Evolutionary conservation across 164 flowering plant genomes (phyloP), one percentile per base, ranked within the genome.

Genomic region (Aristolochia fimbriata): DNA sequence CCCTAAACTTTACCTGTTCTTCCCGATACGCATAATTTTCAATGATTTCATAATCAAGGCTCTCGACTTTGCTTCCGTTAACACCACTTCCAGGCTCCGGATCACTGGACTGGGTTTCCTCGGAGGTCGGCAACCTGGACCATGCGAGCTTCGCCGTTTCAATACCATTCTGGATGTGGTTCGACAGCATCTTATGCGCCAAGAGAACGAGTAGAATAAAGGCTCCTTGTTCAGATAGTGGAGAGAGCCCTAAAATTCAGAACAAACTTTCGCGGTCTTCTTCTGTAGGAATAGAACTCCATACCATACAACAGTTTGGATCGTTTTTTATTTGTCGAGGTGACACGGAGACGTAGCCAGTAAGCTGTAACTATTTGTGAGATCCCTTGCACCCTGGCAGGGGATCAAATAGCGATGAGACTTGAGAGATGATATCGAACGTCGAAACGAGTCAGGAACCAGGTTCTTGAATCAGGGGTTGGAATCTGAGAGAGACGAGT

Each of bases 41-140:
- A 19, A 93, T 79, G 61, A 93, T 89, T 73, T 93, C 98, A 54
- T 93, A 93, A 60, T 93, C 97, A 51, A 93, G 96, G 63, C 98
- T 93, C 70, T 92, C 98, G 9, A 74, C 84, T 24, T 65, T 59
- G 61, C 57, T 65, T 0, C 77, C 81, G 30, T 69, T 77, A 19
- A 61, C 70, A 50, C 63, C 71, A 63, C 72, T 75, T 25, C 67
- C 59, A 10, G 60, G 45, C 17, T 78, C 78, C n/a, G 59, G 72
- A 13, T 62, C 82, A 45, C 76, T 89, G 16, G 55, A 31, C 54
- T 78, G 84, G 19, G 52, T 80, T 15, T 78, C 93, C 51, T 87
- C 96, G 6, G 85, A 12, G 60, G 70, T 75, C 33, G 98, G 97
- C 62, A 89, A 51, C 62, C 84, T 79, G 54, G 97, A 84, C 98